Evolutionary conservation across 2,329 filamentous ascomycete genomes (phyloP), one percentile per base, ranked within the genome.

Genomic region (Trichoderma pleuroti): DNA sequence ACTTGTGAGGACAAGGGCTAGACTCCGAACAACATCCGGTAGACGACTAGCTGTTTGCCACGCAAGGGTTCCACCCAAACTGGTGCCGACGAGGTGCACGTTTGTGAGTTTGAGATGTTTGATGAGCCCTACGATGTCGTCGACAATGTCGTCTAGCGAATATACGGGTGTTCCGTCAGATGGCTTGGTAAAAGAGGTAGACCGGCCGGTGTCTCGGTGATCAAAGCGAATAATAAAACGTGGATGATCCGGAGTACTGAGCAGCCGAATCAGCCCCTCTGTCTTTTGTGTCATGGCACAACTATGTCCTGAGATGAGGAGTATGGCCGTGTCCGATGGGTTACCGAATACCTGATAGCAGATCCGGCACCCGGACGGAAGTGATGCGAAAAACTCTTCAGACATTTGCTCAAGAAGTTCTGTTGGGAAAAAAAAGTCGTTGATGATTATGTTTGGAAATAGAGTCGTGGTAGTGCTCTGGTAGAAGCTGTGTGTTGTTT

Each of bases 271-370:
- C 7, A 63, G n/a, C 39, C 61, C 12, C 2, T 32, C 61, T 3
- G 61, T 63, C 14, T 63, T 63, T 12, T 63, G 61, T 49, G 61
- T 49, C 61, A 63, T 63, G 39, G 61, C 61, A 49, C 61, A 14
- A 24, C 61, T 63, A 14, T 63, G 61, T 2, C 61, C 61, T 10
- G 61, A 63, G 61, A 63, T 4, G 61, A 63, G 24, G 24, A 49
- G 24, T 5, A 63, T 63, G 4, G 61, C 61, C 21, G 61, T 30
- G 16, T 49, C 11, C 7, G n/a, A 32, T 12, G 61, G 39, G 39
- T 11, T 49, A 2, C 61, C 61, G n/a, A 63, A 63, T 8, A 63
- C 26, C 26, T 63, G 61, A 16, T 63, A 63, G 39, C 61, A 63
- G 61, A 63, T 63, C 39, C 11, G 61, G 36, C 61, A 63, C 2